Evolutionary conservation across 352 stramenopile genomes (phyloP), one percentile per base, ranked within the genome.

Genomic region (Phytopythium chamaehyphon): DNA sequence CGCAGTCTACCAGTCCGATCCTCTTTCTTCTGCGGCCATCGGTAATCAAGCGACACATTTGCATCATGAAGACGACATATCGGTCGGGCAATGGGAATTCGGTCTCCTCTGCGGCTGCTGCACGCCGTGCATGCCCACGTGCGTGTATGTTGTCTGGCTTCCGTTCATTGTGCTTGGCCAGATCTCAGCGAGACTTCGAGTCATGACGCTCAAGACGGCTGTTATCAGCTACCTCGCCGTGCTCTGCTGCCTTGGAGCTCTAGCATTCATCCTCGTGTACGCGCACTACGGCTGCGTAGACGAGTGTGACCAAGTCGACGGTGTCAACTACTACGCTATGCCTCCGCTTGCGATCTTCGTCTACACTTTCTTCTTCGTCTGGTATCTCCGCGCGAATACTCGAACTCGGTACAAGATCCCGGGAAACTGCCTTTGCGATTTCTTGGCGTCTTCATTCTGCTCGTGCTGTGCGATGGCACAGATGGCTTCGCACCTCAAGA

Each of bases 401-500:
- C 70, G 73, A 43, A 46, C 57, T 47, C 61, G 59, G n/a, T 81
- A 69, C 47, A 37, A 72, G 21, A 76, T 82, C 43, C 62, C 68
- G 15, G 73, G 70, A 0, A 57, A 38, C 11, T 66, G 53, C 24
- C 67, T 43, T 18, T 45, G 22, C 9, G 73, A 84, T 47, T 67
- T 43, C 28, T 72, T 56, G 23, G 54, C 46, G 0, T 37, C 68
- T 5, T 65, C 59, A 50, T 78, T 55, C 52, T 84, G 59, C 47
- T 45, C 47, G 4, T 68, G 55, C 54, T 83, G 69, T 53, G 57
- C 59, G 3, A 48, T 80, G 19, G 66, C 70, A 3, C 74, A 86
- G 60, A 72, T 83, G 23, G 74, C 74, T 6, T 77, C 71, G 3
- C 74, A 86, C 61, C 45, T 75, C 35, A 80, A 81, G 57, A 83